These are phyloP conservation scores for Cladosporium sp. DNA, from an alignment of 2,329 filamentous ascomycete genomes.

Conservation along the genomic window DNA sequence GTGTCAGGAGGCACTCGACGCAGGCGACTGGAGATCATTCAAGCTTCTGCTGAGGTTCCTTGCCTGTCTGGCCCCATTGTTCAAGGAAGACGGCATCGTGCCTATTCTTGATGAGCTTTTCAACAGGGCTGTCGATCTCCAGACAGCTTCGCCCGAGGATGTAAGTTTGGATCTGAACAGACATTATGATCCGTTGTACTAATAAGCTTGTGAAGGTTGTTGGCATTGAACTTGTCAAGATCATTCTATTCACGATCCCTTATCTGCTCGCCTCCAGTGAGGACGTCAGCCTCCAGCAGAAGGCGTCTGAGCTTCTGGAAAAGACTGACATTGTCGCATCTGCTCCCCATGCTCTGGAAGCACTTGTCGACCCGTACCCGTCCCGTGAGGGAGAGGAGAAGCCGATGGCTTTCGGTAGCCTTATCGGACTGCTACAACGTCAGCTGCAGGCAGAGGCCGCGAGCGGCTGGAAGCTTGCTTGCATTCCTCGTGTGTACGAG, in stretches of 20 bases:
- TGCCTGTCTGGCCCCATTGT: slow-evolving; percentile 77
- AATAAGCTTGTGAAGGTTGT: slow-evolving; percentile 50
- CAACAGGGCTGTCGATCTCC: slow-evolving; percentile 83
- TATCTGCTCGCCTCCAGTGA: slow-evolving; percentile 75
- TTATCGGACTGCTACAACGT: slow-evolving; percentile 80
- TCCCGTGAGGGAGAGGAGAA: slow-evolving; percentile 60
- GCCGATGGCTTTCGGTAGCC: slow-evolving; percentile 65
- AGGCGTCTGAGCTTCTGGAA: slow-evolving; percentile 77
- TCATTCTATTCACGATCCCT: slow-evolving; percentile 91
- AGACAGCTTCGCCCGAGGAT: slow-evolving; percentile 90
- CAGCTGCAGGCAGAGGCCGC: slow-evolving; percentile 78
- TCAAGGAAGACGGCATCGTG: slow-evolving; percentile 84
- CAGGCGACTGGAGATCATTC: slow-evolving; percentile 83
- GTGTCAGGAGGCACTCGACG: slow-evolving; percentile 67
- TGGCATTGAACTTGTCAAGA: slow-evolving; percentile 86
- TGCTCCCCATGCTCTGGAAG: slow-evolving; percentile 81
- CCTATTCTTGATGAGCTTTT: slow-evolving; percentile 88
- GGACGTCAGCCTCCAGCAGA: slow-evolving; percentile 69
- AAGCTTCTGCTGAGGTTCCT: slow-evolving; percentile 90
- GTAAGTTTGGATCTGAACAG: slow-evolving; percentile 54
- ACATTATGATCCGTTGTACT: slow-evolving; percentile 15
- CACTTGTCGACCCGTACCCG: slow-evolving; percentile 81
- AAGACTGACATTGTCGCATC: slow-evolving; percentile 95
- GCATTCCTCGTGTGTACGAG: slow-evolving; percentile 60
- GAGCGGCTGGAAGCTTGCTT: slow-evolving; percentile 72